These are phyloP conservation scores for Suhomyces kunorum DNA, from an alignment of 1,139 yeast species.

Conservation along the genomic window DNA sequence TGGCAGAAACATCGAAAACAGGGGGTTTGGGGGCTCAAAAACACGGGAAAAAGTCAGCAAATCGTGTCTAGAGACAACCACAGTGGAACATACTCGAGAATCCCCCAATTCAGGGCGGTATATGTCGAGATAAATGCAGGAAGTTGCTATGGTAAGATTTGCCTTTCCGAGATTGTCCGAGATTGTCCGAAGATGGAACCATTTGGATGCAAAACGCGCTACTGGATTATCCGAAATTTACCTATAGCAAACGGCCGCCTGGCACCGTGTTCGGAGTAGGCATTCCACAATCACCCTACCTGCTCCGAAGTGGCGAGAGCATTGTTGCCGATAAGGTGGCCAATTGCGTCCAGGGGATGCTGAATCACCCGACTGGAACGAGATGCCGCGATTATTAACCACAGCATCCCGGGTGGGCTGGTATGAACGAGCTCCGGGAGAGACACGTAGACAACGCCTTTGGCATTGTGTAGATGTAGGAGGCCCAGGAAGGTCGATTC, in stretches of 20 bases:
- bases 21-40: neutral
- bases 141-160: neutral
- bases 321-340: neutral
- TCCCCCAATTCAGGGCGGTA: too few relatives aligned
- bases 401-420: too few relatives aligned
- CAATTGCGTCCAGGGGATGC: too few relatives aligned
- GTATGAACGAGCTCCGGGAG: too few relatives aligned
- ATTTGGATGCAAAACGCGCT: constrained; percentile 1
- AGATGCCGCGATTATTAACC: too few relatives aligned
- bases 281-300: neutral
- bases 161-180: neutral
- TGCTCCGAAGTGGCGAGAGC: neutral
- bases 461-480: too few relatives aligned
- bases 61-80: too few relatives aligned
- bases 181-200: constrained; percentile 4
- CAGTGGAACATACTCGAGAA: too few relatives aligned
- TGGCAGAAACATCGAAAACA: neutral
- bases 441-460: too few relatives aligned
- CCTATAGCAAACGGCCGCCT: neutral
- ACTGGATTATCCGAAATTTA: constrained; percentile 1
- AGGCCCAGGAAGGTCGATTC: too few relatives aligned
- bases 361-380: too few relatives aligned
- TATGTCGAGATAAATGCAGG: too few relatives aligned
- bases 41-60: neutral
- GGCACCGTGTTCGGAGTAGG: neutral